Conservation (phyloP, 2,329 filamentous ascomycete genomes). For the Aspergillus clavatus region DNA sequence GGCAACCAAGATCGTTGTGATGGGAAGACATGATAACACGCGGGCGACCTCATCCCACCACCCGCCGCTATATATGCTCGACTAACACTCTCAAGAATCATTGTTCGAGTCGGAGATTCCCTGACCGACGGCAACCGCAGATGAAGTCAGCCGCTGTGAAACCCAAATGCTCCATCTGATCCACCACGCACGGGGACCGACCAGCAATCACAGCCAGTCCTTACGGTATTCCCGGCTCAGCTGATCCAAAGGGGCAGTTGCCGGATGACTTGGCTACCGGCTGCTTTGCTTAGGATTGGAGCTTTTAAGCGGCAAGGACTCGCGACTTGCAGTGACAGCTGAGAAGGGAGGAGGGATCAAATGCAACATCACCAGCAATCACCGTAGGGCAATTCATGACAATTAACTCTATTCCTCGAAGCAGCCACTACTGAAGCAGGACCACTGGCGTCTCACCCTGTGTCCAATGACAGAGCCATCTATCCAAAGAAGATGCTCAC, state of each 20-base stretch:
- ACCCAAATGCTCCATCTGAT: conserved; percentile 34
- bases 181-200: conserved; percentile 26
- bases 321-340: conserved; percentile 6
- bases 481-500: not conserved
- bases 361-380: conserved; percentile 16
- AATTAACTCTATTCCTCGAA: conserved; percentile 14
- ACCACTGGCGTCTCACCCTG: not conserved
- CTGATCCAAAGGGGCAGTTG: conserved; percentile 17
- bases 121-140: conserved; percentile 30
- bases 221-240: conserved; percentile 15
- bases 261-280: conserved; percentile 16
- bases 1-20: not conserved
- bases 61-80: conserved; percentile 16
- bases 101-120: conserved; percentile 26
- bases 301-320: conserved; percentile 6
- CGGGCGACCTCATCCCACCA: not conserved
- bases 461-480: conserved; percentile 12
- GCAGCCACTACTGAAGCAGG: not conserved
- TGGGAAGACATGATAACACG: not conserved
- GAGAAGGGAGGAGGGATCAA: conserved; percentile 14
- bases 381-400: conserved; percentile 6
- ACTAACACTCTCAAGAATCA: conserved; percentile 13
- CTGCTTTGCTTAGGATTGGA: conserved; percentile 10
- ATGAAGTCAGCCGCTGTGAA: conserved; percentile 37
- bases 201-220: conserved; percentile 10